Evolutionary conservation across 139 green algal genomes (phyloP), one percentile per base, ranked within the genome.

Genomic region (Zygnema cylindricum): DNA sequence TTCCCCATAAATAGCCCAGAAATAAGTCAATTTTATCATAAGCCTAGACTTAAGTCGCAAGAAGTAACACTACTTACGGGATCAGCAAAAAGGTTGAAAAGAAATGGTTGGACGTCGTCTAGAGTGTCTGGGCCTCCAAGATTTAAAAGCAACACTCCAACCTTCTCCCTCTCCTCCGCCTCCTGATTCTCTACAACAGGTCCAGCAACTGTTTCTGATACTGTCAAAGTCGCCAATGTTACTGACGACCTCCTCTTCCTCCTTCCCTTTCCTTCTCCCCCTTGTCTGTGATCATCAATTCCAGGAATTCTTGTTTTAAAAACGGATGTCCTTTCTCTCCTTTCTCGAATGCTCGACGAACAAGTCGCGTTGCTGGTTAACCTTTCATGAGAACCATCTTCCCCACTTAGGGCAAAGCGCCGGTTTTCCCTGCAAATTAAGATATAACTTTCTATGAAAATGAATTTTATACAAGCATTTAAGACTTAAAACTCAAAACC

Each of bases 21-120:
- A n/a, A n/a, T n/a, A n/a, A n/a, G n/a, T n/a, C n/a, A n/a, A n/a
- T n/a, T n/a, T n/a, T n/a, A n/a, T n/a, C n/a, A n/a, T n/a, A n/a
- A n/a, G n/a, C n/a, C n/a, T n/a, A n/a, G n/a, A n/a, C n/a, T n/a
- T n/a, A n/a, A n/a, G n/a, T n/a, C n/a, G n/a, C n/a, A n/a, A n/a
- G n/a, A n/a, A n/a, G n/a, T n/a, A n/a, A n/a, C n/a, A 7, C 49
- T 63, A 69, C 84, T 84, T 36, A 89, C 84, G 1, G 96, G 96
- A 90, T 99, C 97, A 0, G 95, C 96, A 90, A 99, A 99, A 0
- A 99, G 93, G 90, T 99, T 99, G 95, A 98, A 99, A 55, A 99
- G 93, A 87, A 99, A 99, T 2, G 97, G 97, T 92, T 98, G 94
- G 42, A 99, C 97, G 86, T 99, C 98, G 32, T 98, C 95, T 55